Percentiles rank a stretch among this genome's conserved stretches.
Evolutionary conservation across 2,329 filamentous ascomycete species (phyloP).

Genomic region (Coniochaeta prunicola): DNA sequence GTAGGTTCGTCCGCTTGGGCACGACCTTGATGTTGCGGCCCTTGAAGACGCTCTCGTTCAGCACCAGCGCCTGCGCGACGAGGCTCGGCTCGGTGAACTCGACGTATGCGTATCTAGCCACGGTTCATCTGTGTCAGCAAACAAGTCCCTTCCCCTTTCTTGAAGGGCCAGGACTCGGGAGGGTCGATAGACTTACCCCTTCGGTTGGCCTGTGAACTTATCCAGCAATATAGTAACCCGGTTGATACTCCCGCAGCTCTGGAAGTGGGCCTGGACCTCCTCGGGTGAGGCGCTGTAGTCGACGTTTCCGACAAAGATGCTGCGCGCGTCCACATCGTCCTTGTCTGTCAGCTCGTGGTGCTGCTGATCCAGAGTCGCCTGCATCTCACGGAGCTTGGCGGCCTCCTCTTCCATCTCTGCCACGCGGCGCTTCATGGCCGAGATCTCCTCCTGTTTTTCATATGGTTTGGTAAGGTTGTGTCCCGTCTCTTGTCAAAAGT

Average conservation of each 20-base stretch:
- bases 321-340: slow-evolving; percentile 89
- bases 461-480: neutral
- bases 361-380: slow-evolving; percentile 77
- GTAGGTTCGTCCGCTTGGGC: slow-evolving; percentile 94
- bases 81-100: slow-evolving; percentile 93
- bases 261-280: slow-evolving; percentile 97
- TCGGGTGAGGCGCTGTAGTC: slow-evolving; percentile 96
- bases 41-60: slow-evolving; percentile 95
- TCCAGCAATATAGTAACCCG: slow-evolving; percentile 94
- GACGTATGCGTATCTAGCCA: slow-evolving; percentile 75
- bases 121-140: neutral
- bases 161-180: no score
- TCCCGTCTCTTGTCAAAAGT: neutral
- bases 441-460: slow-evolving; percentile 63
- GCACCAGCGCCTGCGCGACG: slow-evolving; percentile 84
- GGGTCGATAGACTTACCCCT: slow-evolving; percentile 73
- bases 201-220: slow-evolving; percentile 98
- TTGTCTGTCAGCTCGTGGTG: slow-evolving; percentile 79
- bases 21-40: slow-evolving; percentile 90
- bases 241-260: slow-evolving; percentile 95
- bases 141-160: no score
- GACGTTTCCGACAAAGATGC: slow-evolving; percentile 97
- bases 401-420: slow-evolving; percentile 90
- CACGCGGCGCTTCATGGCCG: slow-evolving; percentile 78
- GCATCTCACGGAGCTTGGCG: slow-evolving; percentile 80